These are phyloP conservation scores for Metschnikowia santaceciliae DNA, from an alignment of 805 yeast species.

Conservation along the genomic window DNA sequence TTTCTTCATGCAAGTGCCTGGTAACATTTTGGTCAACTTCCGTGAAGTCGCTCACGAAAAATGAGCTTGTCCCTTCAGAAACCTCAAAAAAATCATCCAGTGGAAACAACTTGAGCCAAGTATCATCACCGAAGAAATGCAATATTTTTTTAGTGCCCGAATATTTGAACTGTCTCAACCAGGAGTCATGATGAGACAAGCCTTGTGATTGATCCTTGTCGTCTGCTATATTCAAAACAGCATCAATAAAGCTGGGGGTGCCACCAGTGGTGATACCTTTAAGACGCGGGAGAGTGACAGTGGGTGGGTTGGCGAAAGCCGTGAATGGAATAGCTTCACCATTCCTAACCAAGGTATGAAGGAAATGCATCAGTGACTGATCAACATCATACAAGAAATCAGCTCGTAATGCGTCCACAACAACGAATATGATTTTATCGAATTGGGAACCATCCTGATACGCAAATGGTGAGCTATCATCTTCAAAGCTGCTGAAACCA, in stretches of 20 bases:
- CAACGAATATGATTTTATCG: slow-evolving; percentile 70
- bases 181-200: slow-evolving; percentile 73
- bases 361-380: slow-evolving; percentile 58
- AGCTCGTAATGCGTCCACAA: slow-evolving; percentile 88
- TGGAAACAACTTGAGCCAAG: slow-evolving; percentile 93
- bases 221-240: slow-evolving; percentile 89
- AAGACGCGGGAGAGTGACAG: slow-evolving; percentile 90
- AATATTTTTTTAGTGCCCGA: slow-evolving; percentile 39
- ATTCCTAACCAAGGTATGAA: slow-evolving; percentile 58
- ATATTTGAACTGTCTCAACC: slow-evolving; percentile 66
- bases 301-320: slow-evolving; percentile 91
- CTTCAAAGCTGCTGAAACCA: slow-evolving; percentile 44
- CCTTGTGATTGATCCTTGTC: slow-evolving; percentile 71
- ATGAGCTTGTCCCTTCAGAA: slow-evolving; percentile 85
- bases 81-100: slow-evolving; percentile 47
- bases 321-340: slow-evolving; percentile 86
- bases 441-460: slow-evolving; percentile 42
- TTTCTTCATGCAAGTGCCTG: slow-evolving; percentile 66
- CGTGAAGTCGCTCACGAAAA: slow-evolving; percentile 91
- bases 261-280: slow-evolving; percentile 95
- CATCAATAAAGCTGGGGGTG: slow-evolving; percentile 90
- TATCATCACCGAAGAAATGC: slow-evolving; percentile 94
- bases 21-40: slow-evolving; percentile 94
- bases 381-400: slow-evolving; percentile 72
- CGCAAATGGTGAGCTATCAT: slow-evolving; percentile 14